Percentiles rank a stretch among this genome's conserved stretches.
Evolutionary conservation across 148 eudicot species (phyloP).

Genomic region (Nepenthes mirabilis): DNA sequence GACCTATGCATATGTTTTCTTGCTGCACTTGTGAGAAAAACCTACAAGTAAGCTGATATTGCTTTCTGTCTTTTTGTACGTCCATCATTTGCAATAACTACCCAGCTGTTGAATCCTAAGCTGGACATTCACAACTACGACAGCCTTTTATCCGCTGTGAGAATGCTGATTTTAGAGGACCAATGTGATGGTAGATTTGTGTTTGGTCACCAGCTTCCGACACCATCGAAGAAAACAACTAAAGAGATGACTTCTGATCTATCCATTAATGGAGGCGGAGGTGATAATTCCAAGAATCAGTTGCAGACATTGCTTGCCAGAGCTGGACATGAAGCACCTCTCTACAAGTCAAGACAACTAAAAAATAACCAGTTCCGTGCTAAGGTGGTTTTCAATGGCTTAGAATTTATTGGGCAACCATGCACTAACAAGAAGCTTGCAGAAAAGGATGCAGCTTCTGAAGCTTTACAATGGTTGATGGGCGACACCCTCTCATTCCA

Average conservation of each 20-base stretch:
- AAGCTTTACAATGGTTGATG: conserved; percentile 73
- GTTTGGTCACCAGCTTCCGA: conserved; percentile 52
- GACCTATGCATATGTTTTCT: too few species aligned
- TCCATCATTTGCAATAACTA: neutral
- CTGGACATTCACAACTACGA: conserved; percentile 29
- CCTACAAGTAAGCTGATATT: neutral
- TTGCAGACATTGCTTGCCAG: conserved; percentile 73
- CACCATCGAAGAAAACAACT: conserved; percentile 28
- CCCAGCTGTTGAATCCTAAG: conserved; percentile 60
- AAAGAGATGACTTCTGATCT: conserved; percentile 14
- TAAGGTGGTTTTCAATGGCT: conserved; percentile 58
- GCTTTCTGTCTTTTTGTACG: neutral
- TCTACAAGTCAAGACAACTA: conserved; percentile 60
- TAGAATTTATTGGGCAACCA: conserved; percentile 74
- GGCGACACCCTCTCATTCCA: conserved; percentile 58
- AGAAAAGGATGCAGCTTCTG: conserved; percentile 85
- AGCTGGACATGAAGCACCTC: conserved; percentile 74
- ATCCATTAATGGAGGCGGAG: conserved; percentile 12
- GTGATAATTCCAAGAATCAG: conserved; percentile 64
- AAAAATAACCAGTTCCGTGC: conserved; percentile 65
- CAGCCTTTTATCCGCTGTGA: conserved; percentile 60
- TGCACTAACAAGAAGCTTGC: conserved; percentile 70
- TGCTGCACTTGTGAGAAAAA: too few species aligned
- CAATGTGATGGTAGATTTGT: conserved; percentile 83
- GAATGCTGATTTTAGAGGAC: conserved; percentile 69